A percentile compares a stretch with the other conserved stretches of the same genome.
These are phyloP conservation scores for Boechera stricta DNA, from an alignment of 345 rosid species.

Conservation along the genomic window DNA sequence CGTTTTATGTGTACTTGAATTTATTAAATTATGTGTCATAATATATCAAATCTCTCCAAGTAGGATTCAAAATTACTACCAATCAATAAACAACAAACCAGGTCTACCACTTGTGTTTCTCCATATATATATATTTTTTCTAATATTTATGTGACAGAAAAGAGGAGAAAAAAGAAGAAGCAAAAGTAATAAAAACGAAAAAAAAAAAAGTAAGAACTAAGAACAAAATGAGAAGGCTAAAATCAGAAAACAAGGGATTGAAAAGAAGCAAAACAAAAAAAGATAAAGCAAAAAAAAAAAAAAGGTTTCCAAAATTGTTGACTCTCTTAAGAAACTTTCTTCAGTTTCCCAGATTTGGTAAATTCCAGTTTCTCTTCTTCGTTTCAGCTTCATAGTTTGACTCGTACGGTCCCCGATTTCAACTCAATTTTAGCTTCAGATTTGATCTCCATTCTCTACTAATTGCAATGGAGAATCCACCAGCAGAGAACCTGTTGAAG, in stretches of 20 bases:
- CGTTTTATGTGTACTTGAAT: too few species aligned
- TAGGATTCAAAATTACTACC: too few species aligned
- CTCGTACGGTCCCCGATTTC: constrained; percentile 19
- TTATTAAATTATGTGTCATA: too few species aligned
- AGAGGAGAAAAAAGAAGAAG: too few species aligned
- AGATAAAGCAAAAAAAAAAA: constrained; percentile 30
- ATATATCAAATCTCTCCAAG: too few species aligned
- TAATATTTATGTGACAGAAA: too few species aligned
- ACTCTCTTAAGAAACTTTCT: neutral
- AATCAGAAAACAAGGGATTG: neutral
- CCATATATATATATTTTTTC: too few species aligned
- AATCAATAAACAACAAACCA: too few species aligned
- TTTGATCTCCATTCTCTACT: constrained; percentile 30
- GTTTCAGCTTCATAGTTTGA: neutral
- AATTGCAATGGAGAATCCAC: constrained; percentile 62
- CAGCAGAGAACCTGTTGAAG: constrained; percentile 75
- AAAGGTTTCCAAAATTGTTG: constrained; percentile 17
- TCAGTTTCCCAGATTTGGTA: neutral
- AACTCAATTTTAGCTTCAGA: constrained; percentile 21
- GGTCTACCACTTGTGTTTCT: too few species aligned
- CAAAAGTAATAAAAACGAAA: neutral
- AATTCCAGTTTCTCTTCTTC: neutral
- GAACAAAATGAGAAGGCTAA: constrained; percentile 17
- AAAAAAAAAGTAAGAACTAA: neutral
- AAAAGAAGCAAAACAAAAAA: constrained; percentile 25